phyloP scores from a whole-genome alignment of 192 early-diverging fungal genomes.

The Funneliformis mosseae region DNA sequence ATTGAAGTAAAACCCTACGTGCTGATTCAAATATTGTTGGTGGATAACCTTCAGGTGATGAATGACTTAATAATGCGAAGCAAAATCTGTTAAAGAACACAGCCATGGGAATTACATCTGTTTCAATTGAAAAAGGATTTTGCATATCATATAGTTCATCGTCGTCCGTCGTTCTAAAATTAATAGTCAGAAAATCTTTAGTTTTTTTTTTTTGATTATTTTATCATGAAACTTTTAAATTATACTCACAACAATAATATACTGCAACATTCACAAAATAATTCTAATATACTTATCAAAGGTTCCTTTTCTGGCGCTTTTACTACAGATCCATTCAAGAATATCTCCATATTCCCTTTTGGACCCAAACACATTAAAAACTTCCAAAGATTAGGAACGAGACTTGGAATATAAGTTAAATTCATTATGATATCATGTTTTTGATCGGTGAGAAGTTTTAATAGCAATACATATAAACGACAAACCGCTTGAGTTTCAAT shows the following conservation, averaged over 20 bases:
- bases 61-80: conserved; percentile 53
- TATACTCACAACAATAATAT: conserved; percentile 61
- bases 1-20: conserved; percentile 65
- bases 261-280: conserved; percentile 65
- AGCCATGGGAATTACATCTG: conserved; percentile 52
- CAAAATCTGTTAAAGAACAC: conserved; percentile 69
- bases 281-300: conserved; percentile 55
- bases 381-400: conserved; percentile 62
- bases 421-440: conserved; percentile 53
- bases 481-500: conserved; percentile 52
- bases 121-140: conserved; percentile 51
- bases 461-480: conserved; percentile 44
- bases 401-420: conserved; percentile 51
- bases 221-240: neutral
- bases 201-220: neutral
- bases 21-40: conserved; percentile 48
- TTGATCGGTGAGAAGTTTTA: conserved; percentile 43
- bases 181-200: neutral
- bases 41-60: conserved; percentile 23
- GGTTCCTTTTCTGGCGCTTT: conserved; percentile 56
- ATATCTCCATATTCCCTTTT: conserved; percentile 56
- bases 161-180: conserved; percentile 58
- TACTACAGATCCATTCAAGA: conserved; percentile 51
- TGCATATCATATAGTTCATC: conserved; percentile 67
- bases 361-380: conserved; percentile 61